Percentiles rank a stretch among this genome's conserved stretches.
Evolutionary conservation across 495 filamentous ascomycete genomes (phyloP).

Genomic region (Schizothecium vesticola): DNA sequence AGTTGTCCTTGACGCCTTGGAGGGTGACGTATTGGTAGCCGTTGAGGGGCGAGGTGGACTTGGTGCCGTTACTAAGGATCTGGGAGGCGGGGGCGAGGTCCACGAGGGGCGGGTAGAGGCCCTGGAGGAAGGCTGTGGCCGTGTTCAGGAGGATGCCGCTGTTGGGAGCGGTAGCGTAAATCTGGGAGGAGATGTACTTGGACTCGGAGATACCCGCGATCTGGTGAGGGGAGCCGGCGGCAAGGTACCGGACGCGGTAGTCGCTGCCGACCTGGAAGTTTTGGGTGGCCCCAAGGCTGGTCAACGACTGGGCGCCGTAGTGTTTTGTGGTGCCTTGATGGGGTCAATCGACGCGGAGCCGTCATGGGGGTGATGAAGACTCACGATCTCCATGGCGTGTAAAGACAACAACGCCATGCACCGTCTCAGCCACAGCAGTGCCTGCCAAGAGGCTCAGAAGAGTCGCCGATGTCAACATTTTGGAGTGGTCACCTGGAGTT

Average conservation of each 20-base stretch:
- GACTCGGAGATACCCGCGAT: slow-evolving; percentile 21
- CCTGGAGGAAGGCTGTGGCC: slow-evolving; percentile 23
- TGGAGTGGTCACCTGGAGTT: not conserved
- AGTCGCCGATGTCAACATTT: not conserved
- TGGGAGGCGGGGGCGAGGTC: slow-evolving; percentile 3
- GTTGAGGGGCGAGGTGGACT: slow-evolving; percentile 11
- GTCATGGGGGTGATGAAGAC: not conserved
- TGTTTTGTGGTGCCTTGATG: slow-evolving; percentile 20
- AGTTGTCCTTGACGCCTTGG: slow-evolving; percentile 16
- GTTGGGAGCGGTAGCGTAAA: slow-evolving; percentile 20
- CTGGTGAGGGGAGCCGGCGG: slow-evolving; percentile 12
- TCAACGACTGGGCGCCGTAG: slow-evolving; percentile 14
- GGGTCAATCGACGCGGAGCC: not conserved
- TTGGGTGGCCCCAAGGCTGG: slow-evolving; percentile 16
- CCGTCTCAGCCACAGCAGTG: slow-evolving; percentile 16
- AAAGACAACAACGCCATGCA: slow-evolving; percentile 20
- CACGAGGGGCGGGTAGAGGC: slow-evolving; percentile 19
- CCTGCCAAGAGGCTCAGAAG: slow-evolving; percentile 40
- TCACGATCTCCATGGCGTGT: slow-evolving; percentile 19
- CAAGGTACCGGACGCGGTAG: slow-evolving; percentile 18
- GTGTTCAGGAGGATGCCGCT: slow-evolving; percentile 20
- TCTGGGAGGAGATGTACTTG: slow-evolving; percentile 14
- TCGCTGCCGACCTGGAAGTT: slow-evolving; percentile 14
- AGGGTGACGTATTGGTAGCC: slow-evolving; percentile 24
- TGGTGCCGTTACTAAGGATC: slow-evolving; percentile 19